Base-by-base conservation (phyloP, 805 yeast species). In the Pichia exigua region DNA sequence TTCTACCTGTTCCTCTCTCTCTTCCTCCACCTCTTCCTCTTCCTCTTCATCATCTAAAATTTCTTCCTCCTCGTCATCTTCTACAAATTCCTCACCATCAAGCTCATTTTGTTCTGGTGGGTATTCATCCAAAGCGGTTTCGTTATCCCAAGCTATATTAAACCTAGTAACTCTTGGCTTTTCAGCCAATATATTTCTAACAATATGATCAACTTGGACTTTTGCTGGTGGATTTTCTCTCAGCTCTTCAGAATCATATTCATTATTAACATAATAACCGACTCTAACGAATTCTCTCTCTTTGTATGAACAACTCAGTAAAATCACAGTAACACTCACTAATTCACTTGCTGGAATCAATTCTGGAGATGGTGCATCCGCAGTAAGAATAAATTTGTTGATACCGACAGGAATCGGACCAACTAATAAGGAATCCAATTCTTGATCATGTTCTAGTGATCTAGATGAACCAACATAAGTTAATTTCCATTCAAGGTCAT, bases 361-460 rank as follows among this genome's bases (percentile, higher is more conserved):
- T 59, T 92, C 98, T 0, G 97, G 95, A 1, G 92, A 82, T 1
- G 99, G 99, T 0, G 99, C 96, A 62, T 95, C 98, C 0, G 98
- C 97, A 20, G 87, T 81, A 66, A 94, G 86, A 12, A 91, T 77
- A 62, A 94, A 94, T 68, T 92, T 90, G 65, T 94, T 94, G 42
- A 92, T 82, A 1, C 99, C 99, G 2, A 94, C 96, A 0, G 99
- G 99, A 2, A 94, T 96, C 0, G 99, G 99, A 0, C 99, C 99
- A 4, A 94, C 99, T n/a, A 94, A 72, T 40, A 94, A 82, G 1
- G 97, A 90, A 64, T 94, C 99, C 50, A 94, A 73, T 65, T 91
- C 97, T 69, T 94, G 99, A 67, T 94, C 99, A 61, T 94, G 97
- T 57, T 94, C 97, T 48, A 89, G 67, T 40, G 97, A 89, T 46